Conservation (phyloP, 2,329 filamentous ascomycete genomes). For the Botrytis fabae region DNA sequence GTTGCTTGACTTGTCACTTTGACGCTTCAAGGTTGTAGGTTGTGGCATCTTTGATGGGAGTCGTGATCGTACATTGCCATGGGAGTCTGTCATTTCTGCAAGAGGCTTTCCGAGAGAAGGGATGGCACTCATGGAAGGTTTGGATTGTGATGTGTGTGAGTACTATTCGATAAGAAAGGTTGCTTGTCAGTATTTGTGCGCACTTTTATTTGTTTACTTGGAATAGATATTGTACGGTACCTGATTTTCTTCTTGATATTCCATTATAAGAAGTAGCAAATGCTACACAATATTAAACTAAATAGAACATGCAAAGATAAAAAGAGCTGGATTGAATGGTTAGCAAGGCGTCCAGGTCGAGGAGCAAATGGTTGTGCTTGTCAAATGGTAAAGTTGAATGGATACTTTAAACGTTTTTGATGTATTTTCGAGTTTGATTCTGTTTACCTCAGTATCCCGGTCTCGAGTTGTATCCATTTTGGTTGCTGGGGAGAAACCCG, state of each 20-base stretch:
- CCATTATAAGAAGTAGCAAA: conserved; percentile 35
- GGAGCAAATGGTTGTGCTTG: conserved; percentile 11
- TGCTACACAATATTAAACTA: conserved; percentile 30
- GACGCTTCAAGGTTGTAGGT: conserved; percentile 52
- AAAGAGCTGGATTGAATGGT: not conserved
- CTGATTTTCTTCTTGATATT: conserved; percentile 36
- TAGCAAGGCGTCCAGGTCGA: conserved; percentile 2
- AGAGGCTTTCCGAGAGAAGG: conserved; percentile 44
- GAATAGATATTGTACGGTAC: conserved; percentile 26
- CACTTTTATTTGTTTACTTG: conserved; percentile 15
- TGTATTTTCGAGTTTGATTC: conserved; percentile 13
- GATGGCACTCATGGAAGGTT: conserved; percentile 33
- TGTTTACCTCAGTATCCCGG: conserved; percentile 13
- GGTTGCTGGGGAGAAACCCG: conserved; percentile 15
- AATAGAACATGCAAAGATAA: conserved; percentile 32
- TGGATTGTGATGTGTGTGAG: conserved; percentile 37
- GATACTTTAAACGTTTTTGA: not conserved
- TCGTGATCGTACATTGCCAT: conserved; percentile 56
- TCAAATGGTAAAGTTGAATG: conserved; percentile 1
- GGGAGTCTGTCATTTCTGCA: conserved; percentile 59
- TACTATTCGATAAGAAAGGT: conserved; percentile 26
- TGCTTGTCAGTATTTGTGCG: conserved; percentile 20
- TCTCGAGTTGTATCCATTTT: not conserved
- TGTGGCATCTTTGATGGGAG: conserved; percentile 46
- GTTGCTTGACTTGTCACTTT: conserved; percentile 35